phyloP scores from a whole-genome alignment of 768 basidiomycete species.

The Boletus fagicola region DNA sequence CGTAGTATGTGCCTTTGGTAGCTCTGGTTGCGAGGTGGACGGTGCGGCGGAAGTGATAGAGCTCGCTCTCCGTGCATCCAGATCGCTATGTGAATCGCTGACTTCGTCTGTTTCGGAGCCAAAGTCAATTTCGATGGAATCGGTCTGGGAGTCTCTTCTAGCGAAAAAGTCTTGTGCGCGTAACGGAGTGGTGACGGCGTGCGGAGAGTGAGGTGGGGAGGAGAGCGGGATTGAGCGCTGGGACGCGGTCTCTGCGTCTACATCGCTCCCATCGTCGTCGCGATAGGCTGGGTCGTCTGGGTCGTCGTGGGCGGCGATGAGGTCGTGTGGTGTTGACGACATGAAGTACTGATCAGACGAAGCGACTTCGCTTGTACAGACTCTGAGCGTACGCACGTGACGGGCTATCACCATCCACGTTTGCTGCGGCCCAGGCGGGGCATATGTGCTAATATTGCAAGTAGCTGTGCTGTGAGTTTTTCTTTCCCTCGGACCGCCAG shows the following conservation, averaged over 20 bases:
- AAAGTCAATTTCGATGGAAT: conserved; percentile 53
- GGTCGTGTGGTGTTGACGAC: conserved; percentile 12
- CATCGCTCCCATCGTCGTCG: conserved; percentile 43
- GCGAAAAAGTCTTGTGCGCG: conserved; percentile 31
- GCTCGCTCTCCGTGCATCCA: conserved; percentile 38
- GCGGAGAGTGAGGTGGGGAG: conserved; percentile 57
- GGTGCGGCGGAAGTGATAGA: conserved; percentile 52
- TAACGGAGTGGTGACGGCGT: conserved; percentile 27
- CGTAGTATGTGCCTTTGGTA: conserved; percentile 32
- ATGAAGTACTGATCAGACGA: conserved; percentile 3
- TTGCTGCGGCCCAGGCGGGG: neutral
- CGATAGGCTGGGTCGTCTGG: conserved; percentile 7
- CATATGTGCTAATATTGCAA: neutral
- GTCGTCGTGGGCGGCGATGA: conserved; percentile 5
- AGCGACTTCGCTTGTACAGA: neutral
- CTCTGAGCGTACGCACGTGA: conserved; percentile 19
- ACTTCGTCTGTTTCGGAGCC: conserved; percentile 53
- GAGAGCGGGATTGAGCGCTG: conserved; percentile 75
- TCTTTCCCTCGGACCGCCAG: neutral
- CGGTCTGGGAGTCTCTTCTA: conserved; percentile 44
- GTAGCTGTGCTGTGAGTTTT: neutral
- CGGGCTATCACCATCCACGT: neutral
- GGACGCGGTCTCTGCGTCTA: conserved; percentile 74
- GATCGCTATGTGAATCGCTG: conserved; percentile 45
- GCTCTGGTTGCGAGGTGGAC: conserved; percentile 40